Evolutionary conservation across 108 stramenopile species (phyloP).

Genomic region (Skeletonema potamos): DNA sequence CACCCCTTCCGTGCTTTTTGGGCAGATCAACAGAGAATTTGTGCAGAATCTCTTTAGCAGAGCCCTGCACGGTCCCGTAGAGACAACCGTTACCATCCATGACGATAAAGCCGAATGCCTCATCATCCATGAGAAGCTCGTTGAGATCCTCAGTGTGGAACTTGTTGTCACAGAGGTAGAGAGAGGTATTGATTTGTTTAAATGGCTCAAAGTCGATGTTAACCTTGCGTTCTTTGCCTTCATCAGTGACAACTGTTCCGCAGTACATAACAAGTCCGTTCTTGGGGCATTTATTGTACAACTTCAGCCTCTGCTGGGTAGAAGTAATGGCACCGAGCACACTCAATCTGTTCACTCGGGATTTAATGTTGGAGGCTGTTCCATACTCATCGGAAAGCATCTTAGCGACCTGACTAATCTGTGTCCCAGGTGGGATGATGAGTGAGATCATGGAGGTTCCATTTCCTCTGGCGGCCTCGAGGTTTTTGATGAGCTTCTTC

Average conservation of each 20-base stretch:
- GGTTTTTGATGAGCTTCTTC: slow-evolving; percentile 99
- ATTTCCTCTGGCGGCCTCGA: slow-evolving; percentile 92
- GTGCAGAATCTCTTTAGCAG: slow-evolving; percentile 93
- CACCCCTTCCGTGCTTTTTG: slow-evolving; percentile 99
- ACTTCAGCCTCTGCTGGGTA: slow-evolving; percentile 98
- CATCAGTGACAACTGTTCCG: slow-evolving; percentile 98
- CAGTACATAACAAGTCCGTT: slow-evolving; percentile 96
- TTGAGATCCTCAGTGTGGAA: slow-evolving; percentile 98
- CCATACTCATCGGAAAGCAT: slow-evolving; percentile 99
- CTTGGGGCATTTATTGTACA: slow-evolving; percentile 94
- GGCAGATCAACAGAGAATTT: slow-evolving; percentile 99
- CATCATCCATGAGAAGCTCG: slow-evolving; percentile 98
- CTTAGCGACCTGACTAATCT: slow-evolving; percentile 93
- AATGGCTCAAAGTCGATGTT: slow-evolving; percentile 99
- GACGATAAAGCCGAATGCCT: slow-evolving; percentile 98
- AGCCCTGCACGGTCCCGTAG: slow-evolving; percentile 95
- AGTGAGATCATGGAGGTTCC: slow-evolving; percentile 99
- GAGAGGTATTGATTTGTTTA: slow-evolving; percentile 98
- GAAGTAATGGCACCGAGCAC: slow-evolving; percentile 98
- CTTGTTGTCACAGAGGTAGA: slow-evolving; percentile 99
- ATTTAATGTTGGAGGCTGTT: slow-evolving; percentile 99
- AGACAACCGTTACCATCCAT: slow-evolving; percentile 99
- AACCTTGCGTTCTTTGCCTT: slow-evolving; percentile 97
- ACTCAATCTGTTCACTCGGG: slow-evolving; percentile 94
- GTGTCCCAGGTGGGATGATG: slow-evolving; percentile 97